phyloP scores from a whole-genome alignment of 2,329 filamentous ascomycete species.

The Septoria linicola region DNA sequence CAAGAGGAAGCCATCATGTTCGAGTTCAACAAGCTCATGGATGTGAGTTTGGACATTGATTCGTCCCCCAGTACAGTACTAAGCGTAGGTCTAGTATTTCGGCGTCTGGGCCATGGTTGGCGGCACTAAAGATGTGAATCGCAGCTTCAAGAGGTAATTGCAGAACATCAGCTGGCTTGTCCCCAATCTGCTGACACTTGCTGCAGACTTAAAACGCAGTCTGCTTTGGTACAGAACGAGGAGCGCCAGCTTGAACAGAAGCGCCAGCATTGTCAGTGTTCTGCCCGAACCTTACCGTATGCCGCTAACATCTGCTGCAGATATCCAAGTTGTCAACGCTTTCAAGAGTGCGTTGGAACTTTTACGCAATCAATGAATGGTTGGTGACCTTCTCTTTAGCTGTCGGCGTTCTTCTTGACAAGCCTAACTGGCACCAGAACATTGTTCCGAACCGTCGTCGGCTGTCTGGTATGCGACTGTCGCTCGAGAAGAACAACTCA shows the following conservation, averaged over 20 bases:
- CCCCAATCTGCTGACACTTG: conserved; percentile 1
- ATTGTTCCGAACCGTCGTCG: conserved; percentile 9
- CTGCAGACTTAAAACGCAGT: conserved; percentile 71
- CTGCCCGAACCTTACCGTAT: neutral
- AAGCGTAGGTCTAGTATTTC: conserved; percentile 62
- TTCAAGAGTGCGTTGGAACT: conserved; percentile 52
- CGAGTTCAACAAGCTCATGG: conserved; percentile 52
- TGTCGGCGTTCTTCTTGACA: conserved; percentile 22
- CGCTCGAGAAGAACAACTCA: neutral
- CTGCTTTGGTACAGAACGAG: conserved; percentile 70
- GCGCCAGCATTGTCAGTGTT: conserved; percentile 72
- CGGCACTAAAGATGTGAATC: conserved; percentile 69
- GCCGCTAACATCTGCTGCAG: conserved; percentile 36
- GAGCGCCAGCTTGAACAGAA: conserved; percentile 71
- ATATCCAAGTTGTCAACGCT: conserved; percentile 48
- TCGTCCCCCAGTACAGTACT: too few relatives aligned
- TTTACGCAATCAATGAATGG: conserved; percentile 33
- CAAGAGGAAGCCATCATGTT: conserved; percentile 56
- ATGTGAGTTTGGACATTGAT: too few relatives aligned
- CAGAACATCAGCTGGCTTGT: neutral
- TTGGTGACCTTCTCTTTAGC: conserved; percentile 28
- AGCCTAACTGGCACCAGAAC: conserved; percentile 25
- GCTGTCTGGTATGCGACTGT: conserved; percentile 1
- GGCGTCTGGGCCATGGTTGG: conserved; percentile 74
- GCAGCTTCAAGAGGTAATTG: conserved; percentile 70